Base-by-base conservation (phyloP, 139 green algal genomes). In the Volvox africanus region DNA sequence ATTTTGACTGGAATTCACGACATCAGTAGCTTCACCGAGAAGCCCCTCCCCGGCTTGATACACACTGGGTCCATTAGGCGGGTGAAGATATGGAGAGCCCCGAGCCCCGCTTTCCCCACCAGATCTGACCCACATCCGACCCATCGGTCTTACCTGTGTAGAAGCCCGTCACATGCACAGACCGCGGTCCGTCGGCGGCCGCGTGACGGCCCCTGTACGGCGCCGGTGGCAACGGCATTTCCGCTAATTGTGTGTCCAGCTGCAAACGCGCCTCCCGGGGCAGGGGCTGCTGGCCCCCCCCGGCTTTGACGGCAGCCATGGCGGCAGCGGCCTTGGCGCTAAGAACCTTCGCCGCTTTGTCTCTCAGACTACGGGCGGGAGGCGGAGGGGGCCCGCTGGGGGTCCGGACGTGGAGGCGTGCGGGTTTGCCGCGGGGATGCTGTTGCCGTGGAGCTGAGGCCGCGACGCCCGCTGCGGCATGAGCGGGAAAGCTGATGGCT, bases 271-370 rank as follows among this genome's bases (percentile, higher is more conserved):
- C 80, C 55, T 73, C 80, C 11, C 61, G 50, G 0, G 80, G 28
- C 50, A 86, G 80, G 28, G 80, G 80, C 80, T n/a, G 80, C 80
- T 86, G 80, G 1, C 82, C 82, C 19, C 82, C 44, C 5, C 44
- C 82, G 61, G 82, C 30, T 62, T 87, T 77, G 61, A 35, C 82
- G 61, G 82, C 82, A 2, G 32, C 82, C 9, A 67, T 28, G 30
- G 61, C 82, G 16, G 61, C 82, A 16, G 82, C 82, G 18, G 65
- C 82, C 65, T 87, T 87, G 61, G 82, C 30, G 30, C 82, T 33
- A 13, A 33, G 82, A 20, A 32, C 61, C 82, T 86, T 75, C n/a
- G 55, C n/a, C n/a, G 80, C 26, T 18, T 87, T 85, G 36, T 68
- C 79, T 37, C 75, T 87, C 26, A 33, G 16, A 18, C 61, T 62